A percentile compares a stretch with the other conserved stretches of the same genome.
Evolutionary conservation across 1,284 basidiomycete genomes (phyloP).

Genomic region (Austroboletus niveus): DNA sequence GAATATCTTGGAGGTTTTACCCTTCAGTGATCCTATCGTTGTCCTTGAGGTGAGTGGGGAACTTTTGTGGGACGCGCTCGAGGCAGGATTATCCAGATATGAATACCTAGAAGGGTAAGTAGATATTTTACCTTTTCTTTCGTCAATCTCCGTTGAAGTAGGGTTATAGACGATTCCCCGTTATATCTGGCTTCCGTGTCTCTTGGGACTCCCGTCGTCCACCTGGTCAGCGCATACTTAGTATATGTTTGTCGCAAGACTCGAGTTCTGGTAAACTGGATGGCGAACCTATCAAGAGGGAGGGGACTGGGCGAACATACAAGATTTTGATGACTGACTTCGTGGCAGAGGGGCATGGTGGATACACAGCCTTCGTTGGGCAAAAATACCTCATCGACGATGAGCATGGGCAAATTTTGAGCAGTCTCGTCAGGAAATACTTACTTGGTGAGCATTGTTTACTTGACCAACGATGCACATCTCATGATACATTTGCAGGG

Average conservation of each 20-base stretch:
- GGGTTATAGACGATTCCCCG: slow-evolving; percentile 74
- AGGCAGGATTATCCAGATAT: slow-evolving; percentile 60
- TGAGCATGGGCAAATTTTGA: slow-evolving; percentile 82
- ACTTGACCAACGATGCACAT: background rate
- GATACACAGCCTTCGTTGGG: slow-evolving; percentile 70
- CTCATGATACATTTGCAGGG: slow-evolving; percentile 39
- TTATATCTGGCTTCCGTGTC: slow-evolving; percentile 83
- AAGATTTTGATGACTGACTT: slow-evolving; percentile 77
- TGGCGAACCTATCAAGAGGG: slow-evolving; percentile 54
- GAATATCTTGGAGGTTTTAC: slow-evolving; percentile 84
- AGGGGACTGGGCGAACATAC: slow-evolving; percentile 61
- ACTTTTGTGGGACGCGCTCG: slow-evolving; percentile 80
- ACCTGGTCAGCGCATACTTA: slow-evolving; percentile 70
- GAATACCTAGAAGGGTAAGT: slow-evolving; percentile 85
- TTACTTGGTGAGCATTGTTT: slow-evolving; percentile 61
- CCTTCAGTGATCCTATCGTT: slow-evolving; percentile 85
- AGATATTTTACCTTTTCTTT: background rate
- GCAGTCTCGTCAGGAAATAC: slow-evolving; percentile 80
- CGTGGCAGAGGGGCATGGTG: slow-evolving; percentile 79
- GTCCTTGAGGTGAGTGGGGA: slow-evolving; percentile 82
- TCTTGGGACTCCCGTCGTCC: slow-evolving; percentile 81
- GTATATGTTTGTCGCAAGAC: slow-evolving; percentile 64
- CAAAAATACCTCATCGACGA: slow-evolving; percentile 77
- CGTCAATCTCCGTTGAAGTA: slow-evolving; percentile 2
- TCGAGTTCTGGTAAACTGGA: slow-evolving; percentile 37